These are phyloP conservation scores for Solanum infundibuliforme DNA, from an alignment of 257 asterid genomes.

Conservation along the genomic window DNA sequence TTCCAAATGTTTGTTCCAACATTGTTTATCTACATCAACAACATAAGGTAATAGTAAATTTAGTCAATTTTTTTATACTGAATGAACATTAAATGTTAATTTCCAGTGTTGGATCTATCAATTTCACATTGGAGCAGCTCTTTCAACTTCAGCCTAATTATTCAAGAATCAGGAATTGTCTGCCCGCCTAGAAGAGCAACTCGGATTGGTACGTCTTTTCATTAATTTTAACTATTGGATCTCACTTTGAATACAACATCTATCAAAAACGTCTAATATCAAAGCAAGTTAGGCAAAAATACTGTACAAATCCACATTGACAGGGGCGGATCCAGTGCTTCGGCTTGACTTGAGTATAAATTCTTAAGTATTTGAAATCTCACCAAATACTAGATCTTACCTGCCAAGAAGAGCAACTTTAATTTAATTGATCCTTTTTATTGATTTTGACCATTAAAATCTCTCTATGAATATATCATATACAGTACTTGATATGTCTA, in stretches of 20 bases:
- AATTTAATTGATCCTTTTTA: background rate
- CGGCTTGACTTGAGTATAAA: background rate
- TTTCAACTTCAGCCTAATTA: background rate
- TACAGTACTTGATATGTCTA: background rate
- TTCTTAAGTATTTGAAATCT: background rate
- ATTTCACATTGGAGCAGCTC: background rate
- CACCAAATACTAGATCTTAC: background rate
- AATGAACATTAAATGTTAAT: too few species aligned
- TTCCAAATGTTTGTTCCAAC: conserved; percentile 90
- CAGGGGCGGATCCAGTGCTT: background rate
- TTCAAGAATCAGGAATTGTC: background rate
- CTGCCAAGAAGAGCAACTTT: background rate
- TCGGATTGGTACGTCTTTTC: background rate
- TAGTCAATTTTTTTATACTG: background rate
- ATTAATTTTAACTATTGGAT: background rate
- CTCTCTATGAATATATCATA: background rate
- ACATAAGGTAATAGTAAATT: background rate
- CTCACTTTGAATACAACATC: background rate
- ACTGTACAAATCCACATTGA: background rate
- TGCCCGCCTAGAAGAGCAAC: background rate
- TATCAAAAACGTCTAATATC: background rate
- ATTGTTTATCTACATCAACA: conserved; percentile 53
- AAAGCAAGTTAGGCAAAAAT: background rate
- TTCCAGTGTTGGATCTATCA: background rate
- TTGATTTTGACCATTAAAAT: background rate